Evolutionary conservation across 495 filamentous ascomycete species (phyloP), one percentile per base, ranked within the genome.

Genomic region (Penicillium fimorum): DNA sequence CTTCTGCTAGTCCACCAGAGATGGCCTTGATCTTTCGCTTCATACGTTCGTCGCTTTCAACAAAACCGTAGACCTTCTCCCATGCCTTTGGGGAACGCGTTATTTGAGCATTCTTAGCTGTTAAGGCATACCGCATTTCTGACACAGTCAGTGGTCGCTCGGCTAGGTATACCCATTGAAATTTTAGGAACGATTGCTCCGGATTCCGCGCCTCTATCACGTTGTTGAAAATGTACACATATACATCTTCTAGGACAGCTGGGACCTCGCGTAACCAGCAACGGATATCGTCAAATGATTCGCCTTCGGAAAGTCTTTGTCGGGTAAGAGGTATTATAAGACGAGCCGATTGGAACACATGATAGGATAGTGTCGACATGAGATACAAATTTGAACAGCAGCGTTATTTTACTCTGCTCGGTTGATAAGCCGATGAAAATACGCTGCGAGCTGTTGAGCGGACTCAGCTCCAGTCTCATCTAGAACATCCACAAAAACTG

Each of bases 401-500:
- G 25, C 25, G 25, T 25, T 5, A 3, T 25, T 5, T 5, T 5
- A 5, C 25, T 30, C 32, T 24, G 50, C 51, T 0, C 30, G 30
- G 24, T 52, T 41, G 49, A 53, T 38, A 0, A 64, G 51, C 1
- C 38, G 33, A 25, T 64, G 61, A 27, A 61, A 64, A 50, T 54
- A 56, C 0, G 13, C 50, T 18, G 50, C 53, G 0, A 60, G 40
- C 32, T 20, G 18, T 29, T 51, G 41, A 41, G 55, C 61, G 10
- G 48, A 52, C 29, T 60, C 30, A 47, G 43, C 46, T 7, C 57
- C 62, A 24, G 58, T 48, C 52, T 66, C 63, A 50, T 66, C 60
- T 11, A 66, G 29, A 18, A 60, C 63, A 57, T 66, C 60, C 22
- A 66, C 57, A 47, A 66, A 59, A 24, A 63, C 22, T 0, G 30